Evolutionary conservation across 2,329 filamentous ascomycete species (phyloP).

Genomic region (Trichoderma pleuroti): DNA sequence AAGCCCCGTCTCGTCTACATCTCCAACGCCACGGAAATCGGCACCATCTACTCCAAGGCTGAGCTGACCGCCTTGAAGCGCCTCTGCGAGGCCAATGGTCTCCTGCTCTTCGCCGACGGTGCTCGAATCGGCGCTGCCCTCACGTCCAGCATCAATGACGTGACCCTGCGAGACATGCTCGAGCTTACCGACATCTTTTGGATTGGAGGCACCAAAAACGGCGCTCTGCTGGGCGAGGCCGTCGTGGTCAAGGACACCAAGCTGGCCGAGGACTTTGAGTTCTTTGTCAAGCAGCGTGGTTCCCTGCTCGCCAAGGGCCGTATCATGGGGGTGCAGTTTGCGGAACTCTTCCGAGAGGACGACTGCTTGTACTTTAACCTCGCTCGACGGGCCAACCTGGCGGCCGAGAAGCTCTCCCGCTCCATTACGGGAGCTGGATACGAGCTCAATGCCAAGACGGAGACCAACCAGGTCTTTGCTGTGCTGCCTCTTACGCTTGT

Average conservation of each 20-base stretch:
- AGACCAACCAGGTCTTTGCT: conserved; percentile 52
- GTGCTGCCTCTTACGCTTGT: conserved; percentile 40
- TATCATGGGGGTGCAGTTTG: conserved; percentile 48
- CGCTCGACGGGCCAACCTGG: conserved; percentile 42
- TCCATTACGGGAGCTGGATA: conserved; percentile 43
- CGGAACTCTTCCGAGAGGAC: conserved; percentile 41
- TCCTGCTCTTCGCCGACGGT: conserved; percentile 47
- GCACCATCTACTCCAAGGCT: conserved; percentile 44
- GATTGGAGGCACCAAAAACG: conserved; percentile 53
- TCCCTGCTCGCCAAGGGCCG: conserved; percentile 49
- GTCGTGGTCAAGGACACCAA: conserved; percentile 43
- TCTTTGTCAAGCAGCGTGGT: conserved; percentile 51
- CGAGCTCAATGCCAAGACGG: conserved; percentile 41
- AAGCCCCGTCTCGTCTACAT: conserved; percentile 50
- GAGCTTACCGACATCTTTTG: conserved; percentile 51
- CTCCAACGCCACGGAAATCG: conserved; percentile 50
- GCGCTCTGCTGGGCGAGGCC: conserved; percentile 48
- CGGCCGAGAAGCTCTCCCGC: conserved; percentile 42
- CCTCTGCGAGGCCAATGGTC: conserved; percentile 38
- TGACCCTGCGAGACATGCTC: conserved; percentile 43
- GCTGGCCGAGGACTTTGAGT: conserved; percentile 46
- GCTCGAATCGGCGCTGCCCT: conserved; percentile 45
- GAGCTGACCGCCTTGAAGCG: conserved; percentile 42
- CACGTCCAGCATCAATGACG: conserved; percentile 40
- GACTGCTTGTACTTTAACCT: conserved; percentile 45